Percentiles rank a stretch among this genome's conserved stretches.
Evolutionary conservation across 805 yeast species (phyloP).

Genomic region (Scheffersomyces amazonensis): DNA sequence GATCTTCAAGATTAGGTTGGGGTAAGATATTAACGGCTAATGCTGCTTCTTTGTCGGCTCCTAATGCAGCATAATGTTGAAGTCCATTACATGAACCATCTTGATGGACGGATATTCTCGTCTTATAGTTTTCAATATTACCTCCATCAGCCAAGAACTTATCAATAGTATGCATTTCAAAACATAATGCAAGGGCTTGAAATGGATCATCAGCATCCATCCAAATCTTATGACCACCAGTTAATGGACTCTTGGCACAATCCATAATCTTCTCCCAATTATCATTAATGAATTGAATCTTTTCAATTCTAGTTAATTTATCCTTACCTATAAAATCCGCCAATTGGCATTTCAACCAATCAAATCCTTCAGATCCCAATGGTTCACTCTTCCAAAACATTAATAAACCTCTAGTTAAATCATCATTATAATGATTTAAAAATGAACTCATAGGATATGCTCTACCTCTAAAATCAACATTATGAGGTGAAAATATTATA

Average conservation of each 20-base stretch:
- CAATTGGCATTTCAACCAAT: constrained; percentile 39
- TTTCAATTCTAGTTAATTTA: constrained; percentile 21
- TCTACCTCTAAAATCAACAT: constrained; percentile 39
- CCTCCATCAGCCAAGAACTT: constrained; percentile 13
- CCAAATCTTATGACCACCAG: constrained; percentile 20
- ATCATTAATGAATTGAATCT: constrained; percentile 22
- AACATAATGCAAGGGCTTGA: constrained; percentile 34
- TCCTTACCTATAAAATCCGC: constrained; percentile 31
- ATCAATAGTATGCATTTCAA: constrained; percentile 23
- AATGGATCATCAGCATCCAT: constrained; percentile 35
- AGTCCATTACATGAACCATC: constrained; percentile 47
- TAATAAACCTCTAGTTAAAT: constrained; percentile 28
- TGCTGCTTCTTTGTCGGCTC: constrained; percentile 35
- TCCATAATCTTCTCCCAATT: constrained; percentile 18
- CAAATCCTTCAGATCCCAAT: constrained; percentile 31
- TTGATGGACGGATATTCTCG: constrained; percentile 37
- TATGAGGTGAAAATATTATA: constrained; percentile 34
- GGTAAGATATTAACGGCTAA: constrained; percentile 36
- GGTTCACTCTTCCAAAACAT: constrained; percentile 37
- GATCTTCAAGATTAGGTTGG: constrained; percentile 4
- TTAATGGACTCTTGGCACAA: constrained; percentile 27
- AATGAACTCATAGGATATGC: constrained; percentile 37
- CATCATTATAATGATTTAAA: constrained; percentile 35
- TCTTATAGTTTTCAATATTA: constrained; percentile 15
- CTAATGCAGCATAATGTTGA: constrained; percentile 45